phyloP scores from a whole-genome alignment of 1,139 yeast genomes.

The Sugiyamaella novakii region DNA sequence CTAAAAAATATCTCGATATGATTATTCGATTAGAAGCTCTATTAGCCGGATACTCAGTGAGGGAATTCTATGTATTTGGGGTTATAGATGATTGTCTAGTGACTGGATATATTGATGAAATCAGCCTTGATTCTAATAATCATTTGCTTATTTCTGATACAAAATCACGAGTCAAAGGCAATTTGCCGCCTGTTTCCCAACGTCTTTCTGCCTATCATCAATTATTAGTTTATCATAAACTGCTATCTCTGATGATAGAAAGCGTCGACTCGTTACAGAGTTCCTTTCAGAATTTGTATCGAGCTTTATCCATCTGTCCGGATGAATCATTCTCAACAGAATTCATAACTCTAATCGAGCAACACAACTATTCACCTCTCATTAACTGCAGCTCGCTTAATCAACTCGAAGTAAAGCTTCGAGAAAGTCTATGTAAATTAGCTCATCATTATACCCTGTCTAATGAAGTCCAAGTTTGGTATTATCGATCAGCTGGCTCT shows the following conservation, averaged over 20 bases:
- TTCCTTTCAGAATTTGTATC: slow-evolving; percentile 16
- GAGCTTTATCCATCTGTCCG: slow-evolving; percentile 17
- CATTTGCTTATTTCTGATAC: slow-evolving; percentile 37
- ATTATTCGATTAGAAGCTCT: slow-evolving; percentile 23
- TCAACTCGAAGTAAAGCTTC: neutral
- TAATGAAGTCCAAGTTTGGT: slow-evolving; percentile 27
- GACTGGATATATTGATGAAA: slow-evolving; percentile 40
- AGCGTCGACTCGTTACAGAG: neutral
- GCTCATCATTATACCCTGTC: slow-evolving; percentile 16
- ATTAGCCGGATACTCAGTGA: slow-evolving; percentile 22
- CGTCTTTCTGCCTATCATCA: slow-evolving; percentile 41
- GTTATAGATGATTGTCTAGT: slow-evolving; percentile 28
- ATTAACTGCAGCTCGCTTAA: neutral
- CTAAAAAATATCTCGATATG: slow-evolving; percentile 27
- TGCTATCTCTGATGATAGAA: slow-evolving; percentile 29
- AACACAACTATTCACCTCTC: neutral
- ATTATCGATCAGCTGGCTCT: slow-evolving; percentile 24
- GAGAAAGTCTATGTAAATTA: neutral
- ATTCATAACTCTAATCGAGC: neutral
- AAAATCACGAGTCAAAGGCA: slow-evolving; percentile 34
- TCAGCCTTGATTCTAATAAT: slow-evolving; percentile 19
- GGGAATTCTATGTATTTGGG: slow-evolving; percentile 43
- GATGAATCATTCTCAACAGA: slow-evolving; percentile 11
- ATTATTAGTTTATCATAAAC: slow-evolving; percentile 36
- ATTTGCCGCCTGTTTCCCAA: slow-evolving; percentile 32